phyloP scores from a whole-genome alignment of 2,329 filamentous ascomycete species.

The Fusarium armeniacum region DNA sequence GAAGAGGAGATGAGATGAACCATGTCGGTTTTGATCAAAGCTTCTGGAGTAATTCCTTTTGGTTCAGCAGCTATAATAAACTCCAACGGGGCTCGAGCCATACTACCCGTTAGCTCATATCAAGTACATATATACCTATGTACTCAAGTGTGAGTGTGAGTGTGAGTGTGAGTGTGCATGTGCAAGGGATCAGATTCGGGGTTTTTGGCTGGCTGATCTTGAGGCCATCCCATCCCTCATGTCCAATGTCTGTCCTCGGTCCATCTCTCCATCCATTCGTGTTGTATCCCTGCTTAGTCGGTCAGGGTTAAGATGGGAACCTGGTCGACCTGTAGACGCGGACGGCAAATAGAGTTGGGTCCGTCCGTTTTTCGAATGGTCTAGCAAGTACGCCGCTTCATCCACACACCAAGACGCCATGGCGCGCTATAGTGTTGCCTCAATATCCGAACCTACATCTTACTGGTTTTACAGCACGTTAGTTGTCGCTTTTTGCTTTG shows the following conservation, averaged over 20 bases:
- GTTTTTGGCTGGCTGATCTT: constrained; percentile 6
- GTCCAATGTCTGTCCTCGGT: not conserved
- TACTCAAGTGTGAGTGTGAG: no score
- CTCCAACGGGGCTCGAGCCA: constrained; percentile 48
- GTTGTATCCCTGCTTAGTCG: constrained; percentile 33
- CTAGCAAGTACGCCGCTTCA: constrained; percentile 24
- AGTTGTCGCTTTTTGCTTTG: constrained; percentile 16
- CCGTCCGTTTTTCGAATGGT: constrained; percentile 28
- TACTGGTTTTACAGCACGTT: not conserved
- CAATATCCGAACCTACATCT: not conserved
- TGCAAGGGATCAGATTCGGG: no score
- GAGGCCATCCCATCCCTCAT: constrained; percentile 8
- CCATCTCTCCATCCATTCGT: constrained; percentile 14
- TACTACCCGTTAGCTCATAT: no score
- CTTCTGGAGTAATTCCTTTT: constrained; percentile 13
- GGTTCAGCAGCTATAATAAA: constrained; percentile 21
- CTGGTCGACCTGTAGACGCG: constrained; percentile 25
- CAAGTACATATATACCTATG: no score
- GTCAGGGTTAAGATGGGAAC: constrained; percentile 23
- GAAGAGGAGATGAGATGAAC: not conserved
- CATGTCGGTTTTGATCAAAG: not conserved
- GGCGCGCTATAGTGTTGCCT: constrained; percentile 9
- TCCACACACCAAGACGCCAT: constrained; percentile 38
- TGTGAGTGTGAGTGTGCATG: no score
- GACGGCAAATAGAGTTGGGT: constrained; percentile 44